Conservation (phyloP, 1,284 basidiomycete species). For the Moniliophthora roreri region DNA sequence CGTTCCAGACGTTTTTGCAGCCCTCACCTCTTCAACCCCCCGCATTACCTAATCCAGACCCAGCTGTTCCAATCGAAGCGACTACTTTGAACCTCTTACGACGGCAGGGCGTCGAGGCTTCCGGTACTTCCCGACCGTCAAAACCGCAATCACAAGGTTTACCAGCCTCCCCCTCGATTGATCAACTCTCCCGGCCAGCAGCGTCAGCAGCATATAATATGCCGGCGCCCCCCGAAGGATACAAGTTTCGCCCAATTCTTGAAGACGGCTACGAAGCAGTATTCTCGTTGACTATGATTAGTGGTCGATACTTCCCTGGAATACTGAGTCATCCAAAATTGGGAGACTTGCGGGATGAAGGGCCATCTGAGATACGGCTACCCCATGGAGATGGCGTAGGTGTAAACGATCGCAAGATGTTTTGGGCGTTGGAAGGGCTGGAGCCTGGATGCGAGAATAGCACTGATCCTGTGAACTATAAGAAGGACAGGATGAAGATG, state of each 20-base stretch:
- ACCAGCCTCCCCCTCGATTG: slow-evolving; percentile 22
- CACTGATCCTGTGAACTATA: slow-evolving; percentile 60
- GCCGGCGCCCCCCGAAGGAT: slow-evolving; percentile 62
- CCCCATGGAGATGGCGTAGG: slow-evolving; percentile 23
- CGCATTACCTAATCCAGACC: slow-evolving; percentile 29
- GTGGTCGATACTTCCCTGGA: slow-evolving; percentile 73
- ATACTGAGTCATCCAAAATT: slow-evolving; percentile 64
- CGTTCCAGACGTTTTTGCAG: slow-evolving; percentile 23
- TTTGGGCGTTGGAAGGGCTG: slow-evolving; percentile 72
- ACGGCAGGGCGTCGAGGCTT: neutral
- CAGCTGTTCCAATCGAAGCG: slow-evolving; percentile 19
- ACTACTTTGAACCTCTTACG: slow-evolving; percentile 8
- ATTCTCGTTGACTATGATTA: slow-evolving; percentile 63
- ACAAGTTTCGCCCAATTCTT: slow-evolving; percentile 68
- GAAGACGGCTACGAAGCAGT: slow-evolving; percentile 62
- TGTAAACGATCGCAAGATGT: slow-evolving; percentile 40
- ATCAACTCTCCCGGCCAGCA: slow-evolving; percentile 38
- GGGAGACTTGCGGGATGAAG: slow-evolving; percentile 36
- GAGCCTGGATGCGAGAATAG: slow-evolving; percentile 60
- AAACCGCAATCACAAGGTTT: neutral
- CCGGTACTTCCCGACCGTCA: neutral
- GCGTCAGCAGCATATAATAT: slow-evolving; percentile 42
- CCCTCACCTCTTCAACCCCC: slow-evolving; percentile 31
- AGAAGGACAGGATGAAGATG: slow-evolving; percentile 50
- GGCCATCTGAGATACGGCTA: slow-evolving; percentile 24